Evolutionary conservation across 306 rosid genomes (phyloP).

Genomic region (Vigna angularis): DNA sequence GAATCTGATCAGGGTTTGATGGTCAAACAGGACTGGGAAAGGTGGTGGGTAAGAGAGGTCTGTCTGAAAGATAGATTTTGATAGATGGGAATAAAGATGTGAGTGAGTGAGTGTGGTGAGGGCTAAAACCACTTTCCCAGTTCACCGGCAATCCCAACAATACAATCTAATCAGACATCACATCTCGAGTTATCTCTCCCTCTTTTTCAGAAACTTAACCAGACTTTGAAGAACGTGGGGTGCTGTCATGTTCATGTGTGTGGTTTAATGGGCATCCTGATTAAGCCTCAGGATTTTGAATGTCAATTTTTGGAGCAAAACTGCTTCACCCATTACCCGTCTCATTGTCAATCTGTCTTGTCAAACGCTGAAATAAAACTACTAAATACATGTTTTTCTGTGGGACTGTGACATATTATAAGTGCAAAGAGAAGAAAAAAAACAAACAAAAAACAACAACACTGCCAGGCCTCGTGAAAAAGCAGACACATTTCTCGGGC

Average conservation of each 20-base stretch:
- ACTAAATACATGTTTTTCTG: constrained; percentile 41
- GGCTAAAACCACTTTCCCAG: constrained; percentile 8
- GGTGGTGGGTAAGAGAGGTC: neutral
- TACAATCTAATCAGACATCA: constrained; percentile 49
- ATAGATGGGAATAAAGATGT: constrained; percentile 41
- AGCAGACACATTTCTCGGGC: constrained; percentile 25
- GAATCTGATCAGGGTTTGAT: neutral
- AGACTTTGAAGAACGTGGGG: constrained; percentile 37
- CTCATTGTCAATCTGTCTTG: constrained; percentile 55
- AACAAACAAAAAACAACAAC: constrained; percentile 46
- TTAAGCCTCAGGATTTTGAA: constrained; percentile 35
- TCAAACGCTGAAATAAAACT: constrained; percentile 37
- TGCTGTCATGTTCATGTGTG: constrained; percentile 36
- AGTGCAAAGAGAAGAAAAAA: constrained; percentile 11
- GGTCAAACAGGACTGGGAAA: neutral
- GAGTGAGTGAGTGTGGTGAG: constrained; percentile 4
- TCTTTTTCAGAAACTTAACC: constrained; percentile 48
- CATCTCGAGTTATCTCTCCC: neutral
- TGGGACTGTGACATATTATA: constrained; percentile 44
- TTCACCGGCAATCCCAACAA: constrained; percentile 41
- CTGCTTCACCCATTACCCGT: constrained; percentile 28
- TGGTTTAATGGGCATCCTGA: constrained; percentile 47
- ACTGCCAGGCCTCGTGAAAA: constrained; percentile 50
- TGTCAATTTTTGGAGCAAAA: constrained; percentile 1
- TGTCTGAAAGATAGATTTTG: constrained; percentile 8